Evolutionary conservation across 768 basidiomycete species (phyloP).

Genomic region (Auricularia sp.): DNA sequence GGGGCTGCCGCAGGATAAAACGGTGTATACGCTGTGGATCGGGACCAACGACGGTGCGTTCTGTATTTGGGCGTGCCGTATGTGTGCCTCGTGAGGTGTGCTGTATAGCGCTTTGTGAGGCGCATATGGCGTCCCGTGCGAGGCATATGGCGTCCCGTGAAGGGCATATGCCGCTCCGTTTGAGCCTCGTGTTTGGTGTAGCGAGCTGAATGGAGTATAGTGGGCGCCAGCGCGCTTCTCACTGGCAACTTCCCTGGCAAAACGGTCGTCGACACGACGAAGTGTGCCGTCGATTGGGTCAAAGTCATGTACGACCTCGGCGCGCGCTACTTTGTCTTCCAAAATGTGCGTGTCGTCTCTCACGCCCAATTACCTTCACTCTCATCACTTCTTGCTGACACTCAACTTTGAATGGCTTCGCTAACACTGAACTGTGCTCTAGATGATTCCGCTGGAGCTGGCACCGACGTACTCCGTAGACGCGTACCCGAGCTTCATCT

Average conservation of each 20-base stretch:
- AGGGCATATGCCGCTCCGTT: too few relatives aligned
- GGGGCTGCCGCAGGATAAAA: slow-evolving; percentile 32
- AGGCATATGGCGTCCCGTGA: too few relatives aligned
- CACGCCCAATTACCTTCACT: background rate
- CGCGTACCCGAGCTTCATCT: slow-evolving; percentile 41
- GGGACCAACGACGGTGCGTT: slow-evolving; percentile 39
- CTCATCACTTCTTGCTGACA: too few relatives aligned
- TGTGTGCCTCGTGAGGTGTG: too few relatives aligned
- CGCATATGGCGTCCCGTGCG: too few relatives aligned
- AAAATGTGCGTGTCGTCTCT: slow-evolving; percentile 28
- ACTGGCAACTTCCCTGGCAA: slow-evolving; percentile 38
- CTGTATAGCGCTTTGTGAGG: too few relatives aligned
- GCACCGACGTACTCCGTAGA: slow-evolving; percentile 36
- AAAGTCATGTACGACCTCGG: slow-evolving; percentile 45
- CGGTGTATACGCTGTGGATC: slow-evolving; percentile 59
- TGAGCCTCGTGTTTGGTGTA: too few relatives aligned
- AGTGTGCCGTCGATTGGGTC: slow-evolving; percentile 53
- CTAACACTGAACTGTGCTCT: background rate
- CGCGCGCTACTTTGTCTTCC: slow-evolving; percentile 59
- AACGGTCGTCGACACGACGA: slow-evolving; percentile 47
- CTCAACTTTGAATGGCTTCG: too few relatives aligned
- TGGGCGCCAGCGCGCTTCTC: slow-evolving; percentile 44
- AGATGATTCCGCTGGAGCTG: slow-evolving; percentile 50
- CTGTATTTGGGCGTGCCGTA: too few relatives aligned
- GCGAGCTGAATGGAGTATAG: background rate